Base-by-base conservation (phyloP, 495 filamentous ascomycete genomes). In the Hypoxylon intermedium region DNA sequence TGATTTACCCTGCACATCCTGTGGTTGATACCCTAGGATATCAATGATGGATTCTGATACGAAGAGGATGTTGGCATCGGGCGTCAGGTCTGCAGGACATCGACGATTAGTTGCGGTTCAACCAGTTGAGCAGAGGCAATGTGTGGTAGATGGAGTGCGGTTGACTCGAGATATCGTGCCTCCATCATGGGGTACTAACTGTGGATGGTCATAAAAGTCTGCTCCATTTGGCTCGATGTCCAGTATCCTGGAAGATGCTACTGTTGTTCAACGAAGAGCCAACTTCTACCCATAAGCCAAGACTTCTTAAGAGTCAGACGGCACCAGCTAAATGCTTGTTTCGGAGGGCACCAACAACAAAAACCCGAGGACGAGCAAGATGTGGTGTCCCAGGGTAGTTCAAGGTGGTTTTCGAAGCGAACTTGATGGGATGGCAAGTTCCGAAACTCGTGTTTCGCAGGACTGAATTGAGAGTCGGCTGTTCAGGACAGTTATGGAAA, bases 181-280 rank as follows among this genome's bases (percentile, higher is more conserved):
- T 65, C 20, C 28, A 42, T 50, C 13, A 37, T 36, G 13, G 33
- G 65, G 58, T 63, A 83, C 87, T 77, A 74, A 86, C 92, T 91
- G 74, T 95, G 91, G 63, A 95, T 95, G 59, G 91, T 91, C 77
- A 96, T 95, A 77, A 95, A 95, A 37, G 91, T 96, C 61, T 89
- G 90, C 75, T 94, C 91, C 91, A 94, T 94, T 68, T 63, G 75
- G 72, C 58, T 67, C 64, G 68, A 64, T 61, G 28, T 49, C 62
- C 60, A 67, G 45, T 43, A 49, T 55, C 49, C 34, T 55, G 66
- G 53, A 55, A 53, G 62, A 68, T 60, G 54, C 50, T 69, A 65
- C 55, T 57, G 56, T 44, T 58, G 52, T 62, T 65, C 51, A 69
- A 69, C 60, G 50, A 47, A 64, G 53, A 58, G 57, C 48, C n/a